Evolutionary conservation across 495 filamentous ascomycete species (phyloP).

Genomic region (Penicillium verhagenii): DNA sequence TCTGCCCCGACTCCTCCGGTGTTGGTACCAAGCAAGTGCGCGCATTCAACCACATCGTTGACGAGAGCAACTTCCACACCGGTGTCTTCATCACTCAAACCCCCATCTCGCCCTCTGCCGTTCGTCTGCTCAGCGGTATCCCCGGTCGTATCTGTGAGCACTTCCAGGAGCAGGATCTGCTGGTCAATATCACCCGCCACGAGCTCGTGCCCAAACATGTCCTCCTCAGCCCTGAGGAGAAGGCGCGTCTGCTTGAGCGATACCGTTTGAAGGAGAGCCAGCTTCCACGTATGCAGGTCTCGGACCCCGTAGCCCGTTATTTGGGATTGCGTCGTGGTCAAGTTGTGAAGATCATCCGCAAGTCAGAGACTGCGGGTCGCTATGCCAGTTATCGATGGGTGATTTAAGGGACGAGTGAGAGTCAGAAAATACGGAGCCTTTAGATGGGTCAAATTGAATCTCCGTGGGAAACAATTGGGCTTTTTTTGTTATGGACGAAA

Average conservation of each 20-base stretch:
- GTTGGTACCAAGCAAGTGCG: slow-evolving; percentile 92
- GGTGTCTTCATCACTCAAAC: slow-evolving; percentile 84
- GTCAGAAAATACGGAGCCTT: background rate
- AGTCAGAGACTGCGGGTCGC: slow-evolving; percentile 60
- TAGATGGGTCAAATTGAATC: background rate
- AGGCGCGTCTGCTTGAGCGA: slow-evolving; percentile 73
- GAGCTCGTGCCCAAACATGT: slow-evolving; percentile 95
- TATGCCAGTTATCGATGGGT: slow-evolving; percentile 66
- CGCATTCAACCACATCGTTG: slow-evolving; percentile 77
- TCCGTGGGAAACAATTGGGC: background rate
- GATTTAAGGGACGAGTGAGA: slow-evolving; percentile 41
- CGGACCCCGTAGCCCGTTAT: slow-evolving; percentile 91
- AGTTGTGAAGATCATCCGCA: slow-evolving; percentile 97
- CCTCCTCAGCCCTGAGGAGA: slow-evolving; percentile 86
- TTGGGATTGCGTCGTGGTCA: slow-evolving; percentile 88
- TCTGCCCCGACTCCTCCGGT: slow-evolving; percentile 64
- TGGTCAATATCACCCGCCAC: slow-evolving; percentile 98
- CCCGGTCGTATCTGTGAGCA: slow-evolving; percentile 80
- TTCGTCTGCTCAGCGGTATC: slow-evolving; percentile 69
- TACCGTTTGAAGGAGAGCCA: slow-evolving; percentile 98
- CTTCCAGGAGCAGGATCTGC: slow-evolving; percentile 90
- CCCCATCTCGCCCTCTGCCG: slow-evolving; percentile 76
- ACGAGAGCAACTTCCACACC: slow-evolving; percentile 73
- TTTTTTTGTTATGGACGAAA: background rate
- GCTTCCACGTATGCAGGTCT: slow-evolving; percentile 84